Base-by-base conservation (phyloP, 345 rosid species). In the Tarenaya hassleriana region DNA sequence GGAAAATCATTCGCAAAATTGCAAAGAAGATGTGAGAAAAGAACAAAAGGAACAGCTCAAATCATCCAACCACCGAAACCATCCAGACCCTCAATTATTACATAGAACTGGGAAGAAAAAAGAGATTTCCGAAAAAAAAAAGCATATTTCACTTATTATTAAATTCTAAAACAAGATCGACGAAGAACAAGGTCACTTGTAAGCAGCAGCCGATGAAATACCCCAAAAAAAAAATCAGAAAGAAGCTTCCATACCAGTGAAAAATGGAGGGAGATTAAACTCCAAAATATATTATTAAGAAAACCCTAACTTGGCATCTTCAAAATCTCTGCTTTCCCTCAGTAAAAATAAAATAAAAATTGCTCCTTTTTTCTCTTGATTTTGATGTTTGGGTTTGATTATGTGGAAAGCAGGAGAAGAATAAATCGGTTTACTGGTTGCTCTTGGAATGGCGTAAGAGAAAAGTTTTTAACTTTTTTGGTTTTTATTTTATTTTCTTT, bases 181-280 rank as follows among this genome's bases (percentile, higher is more conserved):
- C 34, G 34, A 11, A 20, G 52, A 61, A 32, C 1, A 40, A 21
- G 0, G 12, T 17, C 44, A 32, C 15, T 37, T 3, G 8, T 7
- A 42, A 67, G 35, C 15, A 55, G 29, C 15, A 54, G 49, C 38
- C 5, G 29, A 24, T 24, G 29, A 24, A 24, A 24, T 5, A 24
- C 2, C 29, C 29, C 29, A 24, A 24, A 24, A 24, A 24, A 47
- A 47, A 15, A 54, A 61, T 8, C 20, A 40, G 50, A 31, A 57
- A 62, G 51, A 71, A 61, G 68, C 42, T 54, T 57, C 75, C 70
- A 67, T 66, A 62, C 67, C 64, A 73, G 41, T 19, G 7, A 31
- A 33, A 27, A 47, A 15, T 40, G 40, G 17, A 47, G 15, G 40
- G 41, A 54, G 61, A 56, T 61, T 43, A 66, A 48, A 55, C 27